phyloP scores from a whole-genome alignment of 768 basidiomycete genomes.

The Brasilioporus rufonigricans region DNA sequence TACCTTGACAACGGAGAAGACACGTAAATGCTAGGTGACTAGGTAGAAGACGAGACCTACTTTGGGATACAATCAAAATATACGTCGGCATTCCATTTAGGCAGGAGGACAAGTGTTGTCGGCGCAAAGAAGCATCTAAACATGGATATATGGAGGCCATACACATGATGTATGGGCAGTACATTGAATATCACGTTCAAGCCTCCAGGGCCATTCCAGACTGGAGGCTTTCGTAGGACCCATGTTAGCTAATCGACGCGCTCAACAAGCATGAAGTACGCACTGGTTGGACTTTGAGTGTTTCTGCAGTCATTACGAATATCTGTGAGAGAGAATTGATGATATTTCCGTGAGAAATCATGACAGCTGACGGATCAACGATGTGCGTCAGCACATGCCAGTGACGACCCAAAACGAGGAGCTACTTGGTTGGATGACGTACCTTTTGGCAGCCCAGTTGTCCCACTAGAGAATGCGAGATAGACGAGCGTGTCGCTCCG shows the following conservation, averaged over 20 bases:
- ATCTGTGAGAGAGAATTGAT: constrained; percentile 43
- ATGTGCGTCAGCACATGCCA: constrained; percentile 4
- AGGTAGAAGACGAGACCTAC: constrained; percentile 35
- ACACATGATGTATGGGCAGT: constrained; percentile 68
- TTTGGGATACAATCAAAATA: constrained; percentile 55
- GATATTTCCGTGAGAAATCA: constrained; percentile 70
- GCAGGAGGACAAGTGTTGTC: constrained; percentile 51
- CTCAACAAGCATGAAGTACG: constrained; percentile 7
- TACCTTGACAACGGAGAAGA: constrained; percentile 41
- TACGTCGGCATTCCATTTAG: constrained; percentile 55
- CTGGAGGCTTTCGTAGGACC: constrained; percentile 33
- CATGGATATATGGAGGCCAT: constrained; percentile 52
- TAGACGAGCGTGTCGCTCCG: constrained; percentile 59
- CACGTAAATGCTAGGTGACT: not conserved
- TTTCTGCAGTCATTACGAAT: constrained; percentile 29
- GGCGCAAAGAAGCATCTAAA: constrained; percentile 50
- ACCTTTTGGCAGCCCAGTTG: constrained; percentile 77
- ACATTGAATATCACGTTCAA: constrained; percentile 52
- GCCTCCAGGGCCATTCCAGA: constrained; percentile 41
- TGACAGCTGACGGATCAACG: constrained; percentile 63
- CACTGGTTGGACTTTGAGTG: constrained; percentile 39
- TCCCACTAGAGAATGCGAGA: constrained; percentile 75
- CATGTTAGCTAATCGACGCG: not conserved
- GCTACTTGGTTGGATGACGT: not conserved
- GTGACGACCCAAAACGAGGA: no score